Evolutionary conservation across 2,329 filamentous ascomycete genomes (phyloP).

Genomic region (Penicillium thymicola): DNA sequence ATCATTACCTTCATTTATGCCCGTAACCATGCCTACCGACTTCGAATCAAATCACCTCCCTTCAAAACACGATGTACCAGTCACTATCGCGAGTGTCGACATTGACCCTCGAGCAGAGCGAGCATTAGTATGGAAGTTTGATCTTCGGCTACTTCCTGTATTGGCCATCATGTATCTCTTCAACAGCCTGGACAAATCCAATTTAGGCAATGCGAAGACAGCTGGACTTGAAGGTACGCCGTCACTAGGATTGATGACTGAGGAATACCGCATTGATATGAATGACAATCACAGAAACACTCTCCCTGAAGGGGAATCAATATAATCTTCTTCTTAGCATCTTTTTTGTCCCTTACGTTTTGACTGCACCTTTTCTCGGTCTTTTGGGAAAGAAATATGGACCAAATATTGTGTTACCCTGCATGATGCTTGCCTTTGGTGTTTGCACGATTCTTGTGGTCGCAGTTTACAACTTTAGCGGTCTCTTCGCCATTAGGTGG

Average conservation of each 20-base stretch:
- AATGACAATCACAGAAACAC: conserved; percentile 15
- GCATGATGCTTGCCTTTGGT: conserved; percentile 29
- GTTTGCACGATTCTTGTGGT: conserved; percentile 23
- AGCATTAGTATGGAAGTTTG: conserved; percentile 51
- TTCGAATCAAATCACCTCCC: neutral
- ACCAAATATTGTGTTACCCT: conserved; percentile 25
- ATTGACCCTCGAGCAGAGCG: conserved; percentile 41
- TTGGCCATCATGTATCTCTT: conserved; percentile 56
- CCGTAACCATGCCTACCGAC: neutral
- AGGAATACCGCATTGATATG: neutral
- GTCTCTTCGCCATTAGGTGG: conserved; percentile 27
- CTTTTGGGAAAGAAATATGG: conserved; percentile 29
- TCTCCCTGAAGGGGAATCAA: conserved; percentile 24
- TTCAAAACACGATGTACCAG: conserved; percentile 12
- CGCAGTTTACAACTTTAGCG: conserved; percentile 24
- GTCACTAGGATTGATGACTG: neutral
- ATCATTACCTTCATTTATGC: neutral
- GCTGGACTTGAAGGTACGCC: conserved; percentile 21
- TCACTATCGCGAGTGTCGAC: conserved; percentile 17
- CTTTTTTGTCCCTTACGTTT: conserved; percentile 29
- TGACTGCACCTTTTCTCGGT: conserved; percentile 27
- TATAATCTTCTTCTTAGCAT: conserved; percentile 29
- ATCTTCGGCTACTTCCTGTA: conserved; percentile 47
- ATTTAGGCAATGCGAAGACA: conserved; percentile 33
- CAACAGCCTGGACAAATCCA: conserved; percentile 46